Conservation (phyloP, 192 early-diverging fungal genomes). For the Mycoemilia scoparia region DNA sequence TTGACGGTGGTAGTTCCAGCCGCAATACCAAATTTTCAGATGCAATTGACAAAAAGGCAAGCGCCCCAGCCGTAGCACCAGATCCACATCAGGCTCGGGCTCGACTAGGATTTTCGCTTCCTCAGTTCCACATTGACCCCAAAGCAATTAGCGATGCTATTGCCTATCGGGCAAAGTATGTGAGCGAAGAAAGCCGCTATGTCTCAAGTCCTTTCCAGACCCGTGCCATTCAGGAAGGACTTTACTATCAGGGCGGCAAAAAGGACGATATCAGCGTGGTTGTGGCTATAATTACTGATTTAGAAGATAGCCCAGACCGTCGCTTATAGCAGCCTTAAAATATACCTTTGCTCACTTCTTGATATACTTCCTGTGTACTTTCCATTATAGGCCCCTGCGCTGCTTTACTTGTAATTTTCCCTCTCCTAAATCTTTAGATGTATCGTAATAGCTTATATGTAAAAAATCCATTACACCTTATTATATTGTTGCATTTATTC, state of each 20-base stretch:
- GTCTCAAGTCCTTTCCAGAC: constrained; percentile 75
- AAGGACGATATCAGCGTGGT: constrained; percentile 87
- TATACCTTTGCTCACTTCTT: neutral
- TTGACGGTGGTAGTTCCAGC: neutral
- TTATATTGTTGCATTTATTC: too few relatives aligned
- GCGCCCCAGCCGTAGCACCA: constrained; percentile 2
- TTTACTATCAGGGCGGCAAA: constrained; percentile 89
- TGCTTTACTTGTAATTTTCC: too few relatives aligned
- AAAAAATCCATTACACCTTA: too few relatives aligned
- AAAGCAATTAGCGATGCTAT: constrained; percentile 62
- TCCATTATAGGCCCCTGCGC: too few relatives aligned
- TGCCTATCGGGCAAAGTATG: constrained; percentile 50
- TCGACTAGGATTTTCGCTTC: constrained; percentile 12
- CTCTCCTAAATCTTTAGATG: too few relatives aligned
- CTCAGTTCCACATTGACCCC: constrained; percentile 44
- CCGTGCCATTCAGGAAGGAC: constrained; percentile 83
- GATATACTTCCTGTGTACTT: too few relatives aligned
- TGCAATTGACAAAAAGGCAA: neutral
- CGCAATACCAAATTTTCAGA: neutral
- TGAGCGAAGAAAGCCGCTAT: constrained; percentile 62
- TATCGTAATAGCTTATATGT: too few relatives aligned
- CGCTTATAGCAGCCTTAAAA: constrained; percentile 14
- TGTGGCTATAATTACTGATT: constrained; percentile 63
- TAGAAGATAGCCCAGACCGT: constrained; percentile 53
- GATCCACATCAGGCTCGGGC: constrained; percentile 1